Evolutionary conservation across 768 basidiomycete genomes (phyloP).

Genomic region (Mycena rebaudengoi): DNA sequence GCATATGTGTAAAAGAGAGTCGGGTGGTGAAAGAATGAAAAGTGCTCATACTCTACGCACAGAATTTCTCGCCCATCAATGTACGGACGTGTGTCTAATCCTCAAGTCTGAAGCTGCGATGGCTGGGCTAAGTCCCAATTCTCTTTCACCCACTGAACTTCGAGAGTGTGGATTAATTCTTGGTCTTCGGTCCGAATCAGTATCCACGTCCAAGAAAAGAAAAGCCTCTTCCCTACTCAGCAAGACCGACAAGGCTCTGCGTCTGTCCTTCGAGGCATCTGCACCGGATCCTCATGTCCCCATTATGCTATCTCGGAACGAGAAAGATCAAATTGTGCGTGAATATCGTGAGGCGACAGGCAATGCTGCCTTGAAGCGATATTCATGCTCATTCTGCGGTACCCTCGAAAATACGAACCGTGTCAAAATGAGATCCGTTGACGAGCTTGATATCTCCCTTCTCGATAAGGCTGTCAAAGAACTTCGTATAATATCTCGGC

Average conservation of each 20-base stretch:
- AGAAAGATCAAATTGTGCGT: slow-evolving; percentile 12
- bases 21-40: not conserved
- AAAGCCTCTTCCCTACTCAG: not conserved
- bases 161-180: not conserved
- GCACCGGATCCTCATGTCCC: not conserved
- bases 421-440: not conserved
- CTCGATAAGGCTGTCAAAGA: slow-evolving; percentile 3
- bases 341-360: not conserved
- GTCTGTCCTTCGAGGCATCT: not conserved
- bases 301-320: not conserved
- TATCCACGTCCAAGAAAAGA: not conserved
- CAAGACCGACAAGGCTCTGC: not conserved
- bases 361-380: not conserved
- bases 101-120: not conserved
- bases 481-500: not conserved
- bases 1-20: not conserved
- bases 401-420: not conserved
- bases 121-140: not conserved
- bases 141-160: not conserved
- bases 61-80: slow-evolving; percentile 4
- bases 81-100: not conserved
- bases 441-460: slow-evolving; percentile 13
- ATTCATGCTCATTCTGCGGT: slow-evolving; percentile 18
- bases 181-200: not conserved
- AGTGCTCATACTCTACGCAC: not conserved